Conservation (phyloP, 2,329 filamentous ascomycete species). For the Phialemonium atrogriseum region DNA sequence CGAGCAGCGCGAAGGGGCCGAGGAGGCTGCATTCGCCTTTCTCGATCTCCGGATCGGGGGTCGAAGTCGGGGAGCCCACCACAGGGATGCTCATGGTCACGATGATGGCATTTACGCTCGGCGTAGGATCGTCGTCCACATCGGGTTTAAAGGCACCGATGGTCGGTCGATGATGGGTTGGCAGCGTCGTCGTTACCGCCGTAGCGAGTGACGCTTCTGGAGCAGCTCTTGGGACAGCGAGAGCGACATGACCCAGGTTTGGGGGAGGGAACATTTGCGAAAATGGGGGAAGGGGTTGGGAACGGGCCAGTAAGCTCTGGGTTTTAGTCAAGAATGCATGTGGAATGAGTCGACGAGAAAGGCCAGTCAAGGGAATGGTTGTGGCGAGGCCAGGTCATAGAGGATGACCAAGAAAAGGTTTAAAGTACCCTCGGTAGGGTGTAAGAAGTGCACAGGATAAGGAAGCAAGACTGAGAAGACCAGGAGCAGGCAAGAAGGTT, state of each 20-base stretch:
- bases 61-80: not conserved
- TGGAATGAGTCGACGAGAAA: too few species aligned
- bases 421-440: too few species aligned
- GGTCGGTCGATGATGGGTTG: not conserved
- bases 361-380: too few species aligned
- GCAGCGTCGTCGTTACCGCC: not conserved
- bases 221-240: not conserved
- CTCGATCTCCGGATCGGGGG: constrained; percentile 24
- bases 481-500: too few species aligned
- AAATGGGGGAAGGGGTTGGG: too few species aligned
- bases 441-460: too few species aligned
- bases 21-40: constrained; percentile 75
- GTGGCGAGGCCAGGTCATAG: too few species aligned
- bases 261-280: not conserved
- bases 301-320: too few species aligned
- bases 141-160: not conserved
- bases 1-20: constrained; percentile 81
- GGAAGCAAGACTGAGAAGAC: too few species aligned
- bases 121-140: not conserved
- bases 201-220: not conserved
- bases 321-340: too few species aligned
- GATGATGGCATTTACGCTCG: not conserved
- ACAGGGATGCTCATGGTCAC: not conserved
- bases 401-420: too few species aligned
- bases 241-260: not conserved